Evolutionary conservation across 1,139 yeast genomes (phyloP).

Genomic region (Wickerhamomyces sp.): DNA sequence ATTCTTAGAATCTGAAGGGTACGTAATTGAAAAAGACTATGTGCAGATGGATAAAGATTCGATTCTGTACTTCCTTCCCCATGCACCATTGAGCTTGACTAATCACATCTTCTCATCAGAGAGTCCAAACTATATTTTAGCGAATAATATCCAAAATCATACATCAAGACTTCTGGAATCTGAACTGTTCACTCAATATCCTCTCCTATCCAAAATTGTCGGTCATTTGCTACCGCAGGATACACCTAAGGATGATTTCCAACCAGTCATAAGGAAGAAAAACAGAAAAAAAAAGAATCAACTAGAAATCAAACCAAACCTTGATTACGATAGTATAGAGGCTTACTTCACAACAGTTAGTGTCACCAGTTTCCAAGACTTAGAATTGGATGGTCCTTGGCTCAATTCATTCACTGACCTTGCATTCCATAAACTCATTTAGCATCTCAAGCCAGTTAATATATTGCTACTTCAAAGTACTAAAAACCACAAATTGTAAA

Average conservation of each 20-base stretch:
- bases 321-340: constrained; percentile 34
- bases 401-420: constrained; percentile 51
- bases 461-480: too few relatives aligned
- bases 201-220: constrained; percentile 37
- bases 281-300: constrained; percentile 29
- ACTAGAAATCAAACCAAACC: constrained; percentile 27
- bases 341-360: constrained; percentile 31
- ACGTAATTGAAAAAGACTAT: constrained; percentile 18
- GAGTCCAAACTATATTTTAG: constrained; percentile 37
- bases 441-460: too few relatives aligned
- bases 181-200: constrained; percentile 38
- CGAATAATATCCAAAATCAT: constrained; percentile 46
- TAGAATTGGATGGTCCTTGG: constrained; percentile 37
- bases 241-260: constrained; percentile 23
- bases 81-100: constrained; percentile 63
- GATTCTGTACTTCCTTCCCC: constrained; percentile 59
- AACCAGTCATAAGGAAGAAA: constrained; percentile 22
- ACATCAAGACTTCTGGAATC: constrained; percentile 44
- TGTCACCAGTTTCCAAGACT: constrained; percentile 21
- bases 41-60: constrained; percentile 2
- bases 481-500: too few relatives aligned
- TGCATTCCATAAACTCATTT: constrained; percentile 33
- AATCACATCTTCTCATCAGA: constrained; percentile 34
- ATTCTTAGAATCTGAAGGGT: constrained; percentile 26
- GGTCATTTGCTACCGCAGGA: constrained; percentile 20